phyloP scores from a whole-genome alignment of 495 filamentous ascomycete genomes.

The Jackrogersella multiformis region DNA sequence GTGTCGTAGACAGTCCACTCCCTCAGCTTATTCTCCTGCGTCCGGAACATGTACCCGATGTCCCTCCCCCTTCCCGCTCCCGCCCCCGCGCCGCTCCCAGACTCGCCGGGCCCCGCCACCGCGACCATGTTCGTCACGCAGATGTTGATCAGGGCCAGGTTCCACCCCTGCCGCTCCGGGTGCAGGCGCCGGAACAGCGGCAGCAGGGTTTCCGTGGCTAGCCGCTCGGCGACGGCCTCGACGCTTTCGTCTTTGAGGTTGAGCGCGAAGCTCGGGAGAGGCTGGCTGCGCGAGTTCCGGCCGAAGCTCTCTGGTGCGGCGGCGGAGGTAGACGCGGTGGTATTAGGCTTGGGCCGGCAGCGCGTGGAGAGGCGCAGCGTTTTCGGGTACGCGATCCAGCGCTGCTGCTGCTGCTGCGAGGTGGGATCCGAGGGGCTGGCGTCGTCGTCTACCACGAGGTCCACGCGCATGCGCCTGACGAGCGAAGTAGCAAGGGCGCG shows the following conservation, averaged over 20 bases:
- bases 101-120: constrained; percentile 60
- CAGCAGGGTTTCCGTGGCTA: constrained; percentile 73
- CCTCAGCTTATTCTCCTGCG: constrained; percentile 70
- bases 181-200: constrained; percentile 79
- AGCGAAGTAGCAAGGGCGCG: constrained; percentile 70
- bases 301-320: constrained; percentile 52
- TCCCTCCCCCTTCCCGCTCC: constrained; percentile 51
- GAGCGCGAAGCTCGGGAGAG: constrained; percentile 76
- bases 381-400: constrained; percentile 56
- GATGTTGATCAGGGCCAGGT: constrained; percentile 83
- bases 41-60: constrained; percentile 74
- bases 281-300: constrained; percentile 73
- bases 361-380: constrained; percentile 83
- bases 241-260: constrained; percentile 61
- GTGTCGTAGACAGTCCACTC: constrained; percentile 68
- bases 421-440: constrained; percentile 41
- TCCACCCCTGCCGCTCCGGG: constrained; percentile 74
- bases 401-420: constrained; percentile 13
- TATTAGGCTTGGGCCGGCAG: constrained; percentile 64
- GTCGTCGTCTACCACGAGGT: constrained; percentile 69
- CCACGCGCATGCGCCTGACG: constrained; percentile 78
- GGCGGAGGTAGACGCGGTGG: constrained; percentile 25
- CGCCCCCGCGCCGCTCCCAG: constrained; percentile 11
- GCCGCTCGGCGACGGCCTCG: constrained; percentile 67
- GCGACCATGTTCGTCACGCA: constrained; percentile 86